Base-by-base conservation (phyloP, 169 alveolate genomes). In the Besnoitia besnoiti region DNA sequence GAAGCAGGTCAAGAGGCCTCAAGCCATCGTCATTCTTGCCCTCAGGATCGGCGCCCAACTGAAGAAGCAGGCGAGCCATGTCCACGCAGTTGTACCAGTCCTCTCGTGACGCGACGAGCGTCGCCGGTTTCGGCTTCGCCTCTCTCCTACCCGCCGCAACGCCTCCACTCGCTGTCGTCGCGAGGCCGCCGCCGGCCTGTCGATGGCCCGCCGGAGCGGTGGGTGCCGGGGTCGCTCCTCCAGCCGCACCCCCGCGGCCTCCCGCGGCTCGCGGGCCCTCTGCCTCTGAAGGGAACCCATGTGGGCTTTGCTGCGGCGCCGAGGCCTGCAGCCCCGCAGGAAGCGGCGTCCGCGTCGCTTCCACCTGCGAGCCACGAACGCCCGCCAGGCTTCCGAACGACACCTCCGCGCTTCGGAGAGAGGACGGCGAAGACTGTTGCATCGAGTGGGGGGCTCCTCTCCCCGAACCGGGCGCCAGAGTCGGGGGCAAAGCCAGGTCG, bases 11-110 rank as follows among this genome's bases (percentile, higher is more conserved):
- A 51, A 93, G 91, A 30, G 95, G 95, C 50, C 94, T 91, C 39
- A 92, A 37, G n/a, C 96, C 97, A 39, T 91, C 93, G 61, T 90
- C 94, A 84, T 95, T 94, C 88, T 55, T 80, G 37, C 94, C 82
- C 61, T 93, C 85, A 51, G 88, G 47, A 75, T 94, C 95, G 49
- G 96, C 97, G 21, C 96, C 96, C n/a, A 95, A 88, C 42, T 93
- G 94, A 37, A 95, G 89, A 39, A 95, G 90, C 79, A 94, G 85
- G 49, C 80, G 44, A 51, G 87, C 55, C 87, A 77, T 77, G 40
- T 77, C 87, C 30, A 42, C 87, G 37, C 40, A 77, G 55, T 77
- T 42, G 61, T 27, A 77, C 87, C 82, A 73, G 47, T 73, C 82
- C 47, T n/a, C 47, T n/a, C 44, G 16, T 27, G 82, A 73, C 40